phyloP scores from a whole-genome alignment of 305 asterid species.

The Fraxinus velutina region DNA sequence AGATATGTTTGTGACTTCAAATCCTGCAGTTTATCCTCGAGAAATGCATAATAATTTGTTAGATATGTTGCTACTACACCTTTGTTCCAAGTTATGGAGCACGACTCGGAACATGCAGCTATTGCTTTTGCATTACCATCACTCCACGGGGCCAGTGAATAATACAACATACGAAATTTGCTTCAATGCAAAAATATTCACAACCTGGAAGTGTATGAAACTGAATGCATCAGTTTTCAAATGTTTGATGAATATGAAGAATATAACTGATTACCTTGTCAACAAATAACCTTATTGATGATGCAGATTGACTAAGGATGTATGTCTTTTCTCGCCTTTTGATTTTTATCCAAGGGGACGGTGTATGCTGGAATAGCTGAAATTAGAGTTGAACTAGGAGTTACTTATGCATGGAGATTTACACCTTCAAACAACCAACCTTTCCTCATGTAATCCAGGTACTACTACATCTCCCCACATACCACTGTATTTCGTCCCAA shows the following conservation, averaged over 20 bases:
- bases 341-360: background rate
- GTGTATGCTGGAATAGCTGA: background rate
- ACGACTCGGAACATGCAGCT: background rate
- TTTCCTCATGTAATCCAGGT: slow-evolving; percentile 57
- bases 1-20: too few relatives aligned
- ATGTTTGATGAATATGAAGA: background rate
- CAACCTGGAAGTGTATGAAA: background rate
- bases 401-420: background rate
- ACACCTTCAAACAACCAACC: slow-evolving; percentile 43
- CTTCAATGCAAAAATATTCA: background rate
- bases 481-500: slow-evolving; percentile 34
- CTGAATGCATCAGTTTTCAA: background rate
- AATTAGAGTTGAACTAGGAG: background rate
- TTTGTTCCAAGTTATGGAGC: background rate
- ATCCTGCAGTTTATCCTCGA: too few relatives aligned
- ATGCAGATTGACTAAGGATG: background rate
- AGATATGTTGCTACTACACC: background rate
- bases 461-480: slow-evolving; percentile 53
- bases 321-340: too few relatives aligned
- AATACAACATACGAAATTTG: background rate
- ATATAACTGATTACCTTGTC: background rate
- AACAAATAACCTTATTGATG: background rate
- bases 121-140: background rate
- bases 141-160: background rate
- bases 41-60: background rate